Evolutionary conservation across 192 early-diverging fungal species (phyloP).

Genomic region (Anaeromyces robustus): DNA sequence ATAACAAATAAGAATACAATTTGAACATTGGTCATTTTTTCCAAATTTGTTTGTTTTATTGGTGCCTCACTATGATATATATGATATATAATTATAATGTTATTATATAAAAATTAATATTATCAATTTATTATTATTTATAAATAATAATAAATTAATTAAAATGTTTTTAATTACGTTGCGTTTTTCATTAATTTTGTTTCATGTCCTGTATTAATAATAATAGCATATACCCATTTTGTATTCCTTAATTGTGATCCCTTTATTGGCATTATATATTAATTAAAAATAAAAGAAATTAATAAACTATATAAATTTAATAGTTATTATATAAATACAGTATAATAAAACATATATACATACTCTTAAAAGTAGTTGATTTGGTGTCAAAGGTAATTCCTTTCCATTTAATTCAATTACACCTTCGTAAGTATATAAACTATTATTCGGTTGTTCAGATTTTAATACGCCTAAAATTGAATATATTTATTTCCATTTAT

Average conservation of each 20-base stretch:
- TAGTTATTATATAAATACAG: too few relatives aligned
- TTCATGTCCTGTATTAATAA: constrained; percentile 92
- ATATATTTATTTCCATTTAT: too few relatives aligned
- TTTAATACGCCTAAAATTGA: constrained; percentile 52
- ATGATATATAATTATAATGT: too few relatives aligned
- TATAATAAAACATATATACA: not conserved
- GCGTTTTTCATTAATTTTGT: constrained; percentile 96
- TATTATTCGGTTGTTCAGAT: constrained; percentile 89
- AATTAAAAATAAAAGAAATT: too few relatives aligned
- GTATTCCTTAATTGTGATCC: constrained; percentile 92
- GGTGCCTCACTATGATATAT: constrained; percentile 45
- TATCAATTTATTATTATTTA: not conserved
- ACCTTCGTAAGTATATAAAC: constrained; percentile 90
- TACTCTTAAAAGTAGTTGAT: constrained; percentile 72
- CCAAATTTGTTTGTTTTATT: constrained; percentile 81
- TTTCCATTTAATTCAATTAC: constrained; percentile 38
- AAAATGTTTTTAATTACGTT: constrained; percentile 19
- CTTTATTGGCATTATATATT: too few relatives aligned
- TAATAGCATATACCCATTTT: constrained; percentile 82
- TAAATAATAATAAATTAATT: not conserved
- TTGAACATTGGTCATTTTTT: constrained; percentile 78
- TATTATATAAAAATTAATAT: not conserved
- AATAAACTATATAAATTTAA: too few relatives aligned
- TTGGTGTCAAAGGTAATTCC: constrained; percentile 75
- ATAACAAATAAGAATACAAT: constrained; percentile 87